Evolutionary conservation across 2,329 filamentous ascomycete genomes (phyloP), one percentile per base, ranked within the genome.

Genomic region (Ceratocystis smalleyi): DNA sequence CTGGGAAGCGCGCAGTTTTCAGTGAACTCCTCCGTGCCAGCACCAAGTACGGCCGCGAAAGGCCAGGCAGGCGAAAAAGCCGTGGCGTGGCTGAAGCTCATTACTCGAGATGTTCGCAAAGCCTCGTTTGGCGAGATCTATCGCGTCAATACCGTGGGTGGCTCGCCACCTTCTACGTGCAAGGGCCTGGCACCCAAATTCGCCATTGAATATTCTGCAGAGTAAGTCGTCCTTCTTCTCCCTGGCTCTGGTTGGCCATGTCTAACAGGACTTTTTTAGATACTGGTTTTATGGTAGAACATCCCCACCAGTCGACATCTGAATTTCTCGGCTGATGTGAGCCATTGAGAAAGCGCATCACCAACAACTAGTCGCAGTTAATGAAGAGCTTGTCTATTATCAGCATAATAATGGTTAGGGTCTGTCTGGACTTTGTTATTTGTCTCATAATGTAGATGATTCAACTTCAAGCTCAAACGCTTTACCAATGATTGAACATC

Each of bases 111-210:
- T 8, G 72, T 72, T 45, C 81, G 80, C n/a, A 85, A 83, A 1
- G 82, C 82, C 1, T 76, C 78, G 55, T 82, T 89, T 69, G 82
- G 85, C 72, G 84, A 90, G 72, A 85, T 96, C 27, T 97, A 92
- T 75, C 83, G 92, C 12, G 76, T 96, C 55, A 81, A 88, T 70
- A 97, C 92, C 10, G 90, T 87, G 0, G 91, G 91, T 30, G 92
- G 92, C 10, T 82, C 80, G 59, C 76, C 90, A 1, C 91, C 91
- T 0, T 77, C 81, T 30, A 88, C 84, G 0, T 97, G 92, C 72
- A 73, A 81, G 43, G 87, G 83, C 10, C 79, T 83, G 78, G 73
- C 78, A 0, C 77, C 79, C 10, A 71, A 74, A 0, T 91, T 96
- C 69, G 77, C 85, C 67, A 83, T 96, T 15, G 79, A 91, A 71